phyloP scores from a whole-genome alignment of 202 grass and related monocot genomes.

The Digitaria exilis region DNA sequence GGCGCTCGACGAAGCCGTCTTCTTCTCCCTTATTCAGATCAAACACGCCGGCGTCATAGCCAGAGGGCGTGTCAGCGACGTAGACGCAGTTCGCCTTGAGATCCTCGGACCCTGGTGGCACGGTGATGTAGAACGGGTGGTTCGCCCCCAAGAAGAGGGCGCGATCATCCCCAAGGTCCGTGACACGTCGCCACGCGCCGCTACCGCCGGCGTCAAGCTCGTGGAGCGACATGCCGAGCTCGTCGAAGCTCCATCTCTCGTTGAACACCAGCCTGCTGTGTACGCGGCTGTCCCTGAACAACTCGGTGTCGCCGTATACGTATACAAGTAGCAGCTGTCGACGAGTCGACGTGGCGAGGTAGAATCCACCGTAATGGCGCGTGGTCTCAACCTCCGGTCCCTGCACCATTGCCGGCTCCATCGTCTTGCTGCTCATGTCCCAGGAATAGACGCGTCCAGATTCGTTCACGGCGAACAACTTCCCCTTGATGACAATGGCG shows the following conservation, averaged over 20 bases:
- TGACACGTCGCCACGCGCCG: neutral
- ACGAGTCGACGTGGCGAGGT: neutral
- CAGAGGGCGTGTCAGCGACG: neutral
- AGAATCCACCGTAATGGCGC: neutral
- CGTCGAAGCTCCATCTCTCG: neutral
- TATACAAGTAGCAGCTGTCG: neutral
- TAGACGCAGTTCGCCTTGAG: constrained; percentile 8
- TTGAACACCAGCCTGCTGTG: constrained; percentile 2
- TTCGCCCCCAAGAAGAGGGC: constrained; percentile 17
- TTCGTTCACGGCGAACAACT: constrained; percentile 15
- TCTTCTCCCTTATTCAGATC: neutral
- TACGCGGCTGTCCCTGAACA: neutral
- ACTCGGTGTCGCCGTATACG: neutral
- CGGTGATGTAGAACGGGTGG: constrained; percentile 19
- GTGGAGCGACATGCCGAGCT: neutral
- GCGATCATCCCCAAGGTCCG: neutral
- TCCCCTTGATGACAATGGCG: constrained; percentile 1
- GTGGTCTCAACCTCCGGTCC: neutral
- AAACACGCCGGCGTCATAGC: neutral
- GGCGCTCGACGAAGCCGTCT: neutral
- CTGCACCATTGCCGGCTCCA: neutral
- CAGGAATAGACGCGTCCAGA: constrained; percentile 5
- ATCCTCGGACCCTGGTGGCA: neutral
- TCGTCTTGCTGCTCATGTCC: neutral
- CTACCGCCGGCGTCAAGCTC: neutral